Evolutionary conservation across 257 asterid species (phyloP), one percentile per base, ranked within the genome.

Genomic region (Solanum ahanhuiri): DNA sequence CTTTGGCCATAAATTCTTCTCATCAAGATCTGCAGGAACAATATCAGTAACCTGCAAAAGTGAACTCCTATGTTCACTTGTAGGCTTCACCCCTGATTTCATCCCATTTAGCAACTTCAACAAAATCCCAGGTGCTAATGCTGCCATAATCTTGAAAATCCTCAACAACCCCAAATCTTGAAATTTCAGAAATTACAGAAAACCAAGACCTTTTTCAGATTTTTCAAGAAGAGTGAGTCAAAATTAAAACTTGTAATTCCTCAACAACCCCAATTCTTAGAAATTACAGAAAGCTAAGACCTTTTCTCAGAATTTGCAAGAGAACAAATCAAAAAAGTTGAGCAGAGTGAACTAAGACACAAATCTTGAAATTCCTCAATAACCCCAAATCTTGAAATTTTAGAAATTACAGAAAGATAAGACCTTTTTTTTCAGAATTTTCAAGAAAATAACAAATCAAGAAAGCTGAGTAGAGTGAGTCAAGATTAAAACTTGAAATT

Each of bases 11-110:
- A 96, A 94, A 73, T 90, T 92, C 31, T 96, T 96, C 89, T 96
- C 98, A 31, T 96, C 99, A n/a, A 96, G 97, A 89, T 95, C 98
- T 7, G 97, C 99, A 0, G 98, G 99, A 18, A 96, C 98, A 25
- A 95, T 96, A 87, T 94, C 98, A 14, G 97, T 96, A 12, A 96
- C 98, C 89, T 96, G 99, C 71, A 96, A 57, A 4, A 96, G 91
- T 2, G 98, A 93, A 88, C 98, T 96, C 63, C 98, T 85, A 87
- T 96, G 93, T 90, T 95, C 99, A 83, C 95, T 89, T 18, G 98
- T 94, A n/a, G 98, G 92, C 85, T 96, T 96, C 41, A 89, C 89
- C 54, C 98, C 98, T 2, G 96, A 91, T 67, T 90, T 91, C 96
- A 96, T 91, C 83, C 96, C 97, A 66, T 94, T 88, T 72, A 96